phyloP scores from a whole-genome alignment of 345 rosid species.

The Gossypium bickii region DNA sequence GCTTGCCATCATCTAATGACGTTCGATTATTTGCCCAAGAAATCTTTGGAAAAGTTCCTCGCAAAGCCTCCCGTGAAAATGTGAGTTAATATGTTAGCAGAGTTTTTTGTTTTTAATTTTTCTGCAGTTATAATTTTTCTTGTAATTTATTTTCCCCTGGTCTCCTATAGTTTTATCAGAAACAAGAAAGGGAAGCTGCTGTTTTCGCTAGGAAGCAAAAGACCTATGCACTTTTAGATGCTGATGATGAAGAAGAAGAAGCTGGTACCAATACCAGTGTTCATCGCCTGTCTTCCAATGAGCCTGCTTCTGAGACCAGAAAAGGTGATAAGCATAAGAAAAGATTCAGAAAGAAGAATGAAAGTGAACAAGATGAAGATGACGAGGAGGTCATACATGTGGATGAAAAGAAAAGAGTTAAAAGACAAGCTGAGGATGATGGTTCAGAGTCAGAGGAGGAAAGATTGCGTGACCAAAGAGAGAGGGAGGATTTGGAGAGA shows the following conservation, averaged over 20 bases:
- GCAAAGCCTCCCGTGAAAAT: constrained; percentile 37
- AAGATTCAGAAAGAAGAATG: constrained; percentile 81
- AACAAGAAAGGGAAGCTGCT: constrained; percentile 85
- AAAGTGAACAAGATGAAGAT: constrained; percentile 61
- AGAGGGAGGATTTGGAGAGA: constrained; percentile 80
- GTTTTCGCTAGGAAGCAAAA: constrained; percentile 68
- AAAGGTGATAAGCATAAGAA: constrained; percentile 50
- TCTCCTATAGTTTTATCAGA: constrained; percentile 55
- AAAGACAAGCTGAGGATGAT: constrained; percentile 56
- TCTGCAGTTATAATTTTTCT: background rate
- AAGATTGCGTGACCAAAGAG: constrained; percentile 81
- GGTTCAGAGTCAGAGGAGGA: constrained; percentile 96
- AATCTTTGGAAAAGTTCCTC: constrained; percentile 58
- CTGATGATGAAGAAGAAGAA: constrained; percentile 54
- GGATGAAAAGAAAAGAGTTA: constrained; percentile 48
- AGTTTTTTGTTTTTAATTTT: background rate
- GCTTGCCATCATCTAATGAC: constrained; percentile 49
- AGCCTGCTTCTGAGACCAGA: constrained; percentile 32
- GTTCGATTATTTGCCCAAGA: constrained; percentile 53
- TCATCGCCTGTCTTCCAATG: constrained; percentile 27
- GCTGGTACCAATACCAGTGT: constrained; percentile 21
- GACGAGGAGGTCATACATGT: constrained; percentile 48
- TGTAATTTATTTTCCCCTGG: background rate
- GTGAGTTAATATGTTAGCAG: constrained; percentile 37
- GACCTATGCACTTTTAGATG: constrained; percentile 67